These are phyloP conservation scores for Fonsecaea erecta DNA, from an alignment of 2,329 filamentous ascomycete genomes.

Conservation along the genomic window DNA sequence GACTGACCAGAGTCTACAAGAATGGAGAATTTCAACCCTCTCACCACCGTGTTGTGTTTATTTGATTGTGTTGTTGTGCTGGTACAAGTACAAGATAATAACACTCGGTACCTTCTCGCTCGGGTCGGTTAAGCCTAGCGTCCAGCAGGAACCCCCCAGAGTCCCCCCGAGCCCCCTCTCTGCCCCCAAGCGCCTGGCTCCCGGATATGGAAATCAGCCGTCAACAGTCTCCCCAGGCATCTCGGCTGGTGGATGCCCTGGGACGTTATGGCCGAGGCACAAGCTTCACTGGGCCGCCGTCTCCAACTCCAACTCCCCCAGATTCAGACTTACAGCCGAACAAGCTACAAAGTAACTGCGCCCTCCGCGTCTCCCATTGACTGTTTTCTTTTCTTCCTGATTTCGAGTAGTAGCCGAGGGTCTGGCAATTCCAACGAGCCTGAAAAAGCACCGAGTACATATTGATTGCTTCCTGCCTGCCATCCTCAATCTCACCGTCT, in stretches of 20 bases:
- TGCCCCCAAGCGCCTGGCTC: background rate
- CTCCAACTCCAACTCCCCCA: constrained; percentile 15
- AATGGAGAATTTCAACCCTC: constrained; percentile 38
- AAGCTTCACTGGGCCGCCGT: background rate
- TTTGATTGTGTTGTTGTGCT: background rate
- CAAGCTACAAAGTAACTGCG: constrained; percentile 8
- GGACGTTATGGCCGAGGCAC: constrained; percentile 10
- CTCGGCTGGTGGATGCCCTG: background rate
- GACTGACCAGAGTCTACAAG: constrained; percentile 18
- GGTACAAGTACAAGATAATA: background rate
- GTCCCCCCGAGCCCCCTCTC: too few relatives aligned
- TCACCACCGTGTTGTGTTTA: constrained; percentile 7
- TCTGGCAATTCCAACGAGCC: background rate
- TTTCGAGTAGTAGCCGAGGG: background rate
- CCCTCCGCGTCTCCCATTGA: background rate
- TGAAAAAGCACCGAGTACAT: background rate
- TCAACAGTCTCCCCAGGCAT: background rate
- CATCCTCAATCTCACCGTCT: background rate
- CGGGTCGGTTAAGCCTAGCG: background rate
- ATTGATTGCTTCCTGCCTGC: background rate
- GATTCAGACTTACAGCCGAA: constrained; percentile 18
- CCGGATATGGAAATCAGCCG: constrained; percentile 4
- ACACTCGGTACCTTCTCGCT: too few relatives aligned
- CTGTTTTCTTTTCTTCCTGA: background rate
- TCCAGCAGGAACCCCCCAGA: too few relatives aligned